Percentiles rank a stretch among this genome's conserved stretches.
phyloP scores from a whole-genome alignment of 73 alveolate species.

The Blepharisma stoltei region DNA sequence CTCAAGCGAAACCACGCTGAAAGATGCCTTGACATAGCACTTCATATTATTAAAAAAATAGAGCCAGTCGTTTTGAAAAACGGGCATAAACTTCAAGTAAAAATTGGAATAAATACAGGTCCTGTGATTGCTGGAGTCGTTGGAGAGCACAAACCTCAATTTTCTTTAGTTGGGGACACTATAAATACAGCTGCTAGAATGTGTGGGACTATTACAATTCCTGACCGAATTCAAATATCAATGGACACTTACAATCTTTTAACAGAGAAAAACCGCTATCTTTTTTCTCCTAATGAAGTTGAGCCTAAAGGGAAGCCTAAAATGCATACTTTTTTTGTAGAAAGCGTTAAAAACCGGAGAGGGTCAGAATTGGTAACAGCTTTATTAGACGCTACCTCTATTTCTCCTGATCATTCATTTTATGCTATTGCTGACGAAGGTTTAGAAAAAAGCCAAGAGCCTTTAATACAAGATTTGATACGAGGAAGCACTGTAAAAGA shows the following conservation, averaged over 20 bases:
- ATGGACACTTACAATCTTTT: background rate
- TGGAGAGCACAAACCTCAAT: slow-evolving; percentile 98
- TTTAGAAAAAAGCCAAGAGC: too few species aligned
- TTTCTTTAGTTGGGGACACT: slow-evolving; percentile 97
- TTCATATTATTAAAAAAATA: background rate
- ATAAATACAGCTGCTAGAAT: slow-evolving; percentile 98
- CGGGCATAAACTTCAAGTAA: slow-evolving; percentile 40
- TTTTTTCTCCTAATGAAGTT: slow-evolving; percentile 32
- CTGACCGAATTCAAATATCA: slow-evolving; percentile 18
- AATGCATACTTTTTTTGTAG: slow-evolving; percentile 32
- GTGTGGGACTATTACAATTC: slow-evolving; percentile 20
- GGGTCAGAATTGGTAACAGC: too few species aligned
- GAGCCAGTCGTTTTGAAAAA: slow-evolving; percentile 20
- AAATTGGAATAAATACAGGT: slow-evolving; percentile 97
- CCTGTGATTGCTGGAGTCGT: slow-evolving; percentile 98
- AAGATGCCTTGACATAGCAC: slow-evolving; percentile 5
- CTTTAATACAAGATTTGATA: background rate
- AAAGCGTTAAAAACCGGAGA: too few species aligned
- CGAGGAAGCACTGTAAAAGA: background rate
- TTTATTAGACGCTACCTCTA: too few species aligned
- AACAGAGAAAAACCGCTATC: background rate
- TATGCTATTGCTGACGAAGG: too few species aligned
- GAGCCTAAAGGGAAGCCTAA: slow-evolving; percentile 54
- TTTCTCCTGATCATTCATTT: too few species aligned
- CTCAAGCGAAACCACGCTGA: slow-evolving; percentile 2